A percentile compares a stretch with the other conserved stretches of the same genome.
Conservation (phyloP, 768 basidiomycete genomes). For the Amanita molliuscula region DNA sequence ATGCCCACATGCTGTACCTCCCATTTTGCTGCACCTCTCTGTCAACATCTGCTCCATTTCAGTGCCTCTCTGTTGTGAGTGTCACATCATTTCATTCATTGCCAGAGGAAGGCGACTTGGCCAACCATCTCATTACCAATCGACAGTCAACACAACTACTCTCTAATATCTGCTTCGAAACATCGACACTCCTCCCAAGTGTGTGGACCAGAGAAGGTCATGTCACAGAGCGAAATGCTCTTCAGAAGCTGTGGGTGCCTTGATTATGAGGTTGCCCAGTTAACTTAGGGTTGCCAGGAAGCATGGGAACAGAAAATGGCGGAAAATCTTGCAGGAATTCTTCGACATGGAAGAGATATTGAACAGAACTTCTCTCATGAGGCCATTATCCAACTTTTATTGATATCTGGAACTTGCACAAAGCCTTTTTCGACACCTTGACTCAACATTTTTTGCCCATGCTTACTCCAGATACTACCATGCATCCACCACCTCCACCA, state of each 20-base stretch:
- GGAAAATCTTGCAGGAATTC: slow-evolving; percentile 71
- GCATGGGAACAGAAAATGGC: slow-evolving; percentile 42
- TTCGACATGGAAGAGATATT: slow-evolving; percentile 77
- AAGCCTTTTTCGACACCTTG: slow-evolving; percentile 57
- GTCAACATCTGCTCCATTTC: slow-evolving; percentile 38
- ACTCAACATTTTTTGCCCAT: slow-evolving; percentile 24
- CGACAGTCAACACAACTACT: slow-evolving; percentile 10
- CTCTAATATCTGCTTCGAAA: background rate
- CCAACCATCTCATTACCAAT: slow-evolving; percentile 19
- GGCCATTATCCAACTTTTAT: slow-evolving; percentile 85
- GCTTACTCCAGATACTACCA: background rate
- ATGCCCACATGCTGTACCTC: slow-evolving; percentile 35
- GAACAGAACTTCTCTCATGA: slow-evolving; percentile 54
- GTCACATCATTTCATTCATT: slow-evolving; percentile 67
- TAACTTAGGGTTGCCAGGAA: background rate
- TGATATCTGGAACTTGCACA: slow-evolving; percentile 86
- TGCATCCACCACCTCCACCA: slow-evolving; percentile 12
- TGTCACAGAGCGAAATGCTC: background rate
- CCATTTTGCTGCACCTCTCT: slow-evolving; percentile 59
- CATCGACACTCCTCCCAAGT: slow-evolving; percentile 26
- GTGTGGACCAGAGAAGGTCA: slow-evolving; percentile 10
- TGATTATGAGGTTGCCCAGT: background rate
- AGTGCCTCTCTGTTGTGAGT: slow-evolving; percentile 61
- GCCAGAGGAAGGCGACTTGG: slow-evolving; percentile 32
- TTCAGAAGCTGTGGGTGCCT: background rate